Evolutionary conservation across 768 basidiomycete species (phyloP).

Genomic region (Boletus sp.): DNA sequence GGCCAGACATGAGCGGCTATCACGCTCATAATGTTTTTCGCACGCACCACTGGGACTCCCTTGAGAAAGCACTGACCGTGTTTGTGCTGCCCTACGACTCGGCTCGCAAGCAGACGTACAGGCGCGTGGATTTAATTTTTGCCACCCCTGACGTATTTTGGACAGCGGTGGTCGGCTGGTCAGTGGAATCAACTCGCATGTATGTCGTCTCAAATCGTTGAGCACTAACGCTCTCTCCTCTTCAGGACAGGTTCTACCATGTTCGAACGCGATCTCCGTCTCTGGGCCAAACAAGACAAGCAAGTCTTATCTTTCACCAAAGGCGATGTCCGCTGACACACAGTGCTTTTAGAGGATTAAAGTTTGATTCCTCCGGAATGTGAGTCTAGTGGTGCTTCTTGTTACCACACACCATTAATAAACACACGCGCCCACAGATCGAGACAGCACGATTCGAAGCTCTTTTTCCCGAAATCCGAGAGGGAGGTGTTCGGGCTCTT

Average conservation of each 20-base stretch:
- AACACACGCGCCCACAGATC: conserved; percentile 30
- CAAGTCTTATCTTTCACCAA: conserved; percentile 23
- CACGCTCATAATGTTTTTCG: conserved; percentile 52
- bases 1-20: conserved; percentile 59
- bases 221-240: not conserved
- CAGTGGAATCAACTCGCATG: conserved; percentile 6
- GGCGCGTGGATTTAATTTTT: conserved; percentile 84
- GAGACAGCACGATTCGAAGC: conserved; percentile 60
- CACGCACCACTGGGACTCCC: conserved; percentile 69
- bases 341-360: conserved; percentile 54
- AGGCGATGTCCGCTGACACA: not conserved
- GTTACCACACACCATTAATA: not conserved
- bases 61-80: conserved; percentile 84
- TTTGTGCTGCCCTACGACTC: conserved; percentile 56
- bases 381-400: conserved; percentile 33
- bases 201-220: not conserved
- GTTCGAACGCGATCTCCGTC: conserved; percentile 83
- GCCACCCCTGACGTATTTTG: conserved; percentile 76
- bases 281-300: conserved; percentile 66
- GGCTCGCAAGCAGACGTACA: conserved; percentile 42
- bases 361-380: conserved; percentile 85
- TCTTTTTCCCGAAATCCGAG: conserved; percentile 61
- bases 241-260: conserved; percentile 83
- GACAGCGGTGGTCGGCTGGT: conserved; percentile 91
- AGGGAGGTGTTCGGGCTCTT: conserved; percentile 70